Evolutionary conservation across 192 early-diverging fungal species (phyloP).

Genomic region (Diversispora epigaea): DNA sequence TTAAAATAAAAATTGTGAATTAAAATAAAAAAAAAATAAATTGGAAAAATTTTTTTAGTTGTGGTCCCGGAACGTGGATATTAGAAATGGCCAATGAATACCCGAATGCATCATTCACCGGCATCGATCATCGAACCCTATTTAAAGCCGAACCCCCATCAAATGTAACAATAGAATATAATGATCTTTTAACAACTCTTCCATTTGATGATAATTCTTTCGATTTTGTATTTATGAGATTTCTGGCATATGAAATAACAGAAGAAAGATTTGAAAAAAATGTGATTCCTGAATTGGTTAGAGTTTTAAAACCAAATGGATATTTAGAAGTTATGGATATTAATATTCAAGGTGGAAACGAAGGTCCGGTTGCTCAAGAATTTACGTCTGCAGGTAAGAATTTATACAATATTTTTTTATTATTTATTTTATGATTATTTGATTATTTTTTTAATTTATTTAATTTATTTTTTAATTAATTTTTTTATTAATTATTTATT

Average conservation of each 20-base stretch:
- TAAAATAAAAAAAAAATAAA: background rate
- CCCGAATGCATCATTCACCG: background rate
- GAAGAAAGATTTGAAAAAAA: background rate
- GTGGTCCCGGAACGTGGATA: background rate
- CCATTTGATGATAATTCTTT: background rate
- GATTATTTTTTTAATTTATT: too few species aligned
- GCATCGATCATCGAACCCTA: background rate
- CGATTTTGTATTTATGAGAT: background rate
- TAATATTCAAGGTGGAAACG: background rate
- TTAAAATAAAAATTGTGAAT: background rate
- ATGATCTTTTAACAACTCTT: background rate
- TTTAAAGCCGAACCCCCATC: too few species aligned
- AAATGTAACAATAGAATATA: background rate
- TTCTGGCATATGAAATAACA: background rate
- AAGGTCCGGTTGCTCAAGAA: background rate
- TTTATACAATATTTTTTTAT: background rate
- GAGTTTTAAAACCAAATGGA: background rate
- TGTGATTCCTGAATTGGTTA: background rate
- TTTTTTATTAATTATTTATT: too few species aligned
- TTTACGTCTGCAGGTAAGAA: background rate
- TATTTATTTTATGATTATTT: too few species aligned
- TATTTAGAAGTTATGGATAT: background rate
- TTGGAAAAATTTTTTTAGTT: background rate
- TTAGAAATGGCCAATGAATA: background rate
- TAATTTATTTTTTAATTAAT: too few species aligned